Conservation (phyloP, 2,329 filamentous ascomycete species). For the Aspergillus tanneri region DNA sequence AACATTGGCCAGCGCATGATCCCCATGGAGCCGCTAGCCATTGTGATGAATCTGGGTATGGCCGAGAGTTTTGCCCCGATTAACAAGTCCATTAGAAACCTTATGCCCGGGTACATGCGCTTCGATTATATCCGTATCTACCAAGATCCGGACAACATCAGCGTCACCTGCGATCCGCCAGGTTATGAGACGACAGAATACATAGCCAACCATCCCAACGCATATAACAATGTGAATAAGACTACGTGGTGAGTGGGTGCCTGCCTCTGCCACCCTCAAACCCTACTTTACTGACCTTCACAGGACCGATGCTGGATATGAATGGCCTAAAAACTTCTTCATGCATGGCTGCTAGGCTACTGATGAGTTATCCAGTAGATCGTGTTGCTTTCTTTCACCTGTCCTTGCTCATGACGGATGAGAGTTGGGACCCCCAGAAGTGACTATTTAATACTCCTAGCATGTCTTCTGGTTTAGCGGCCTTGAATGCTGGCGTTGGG, state of each 20-base stretch:
- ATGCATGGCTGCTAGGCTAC: constrained; percentile 54
- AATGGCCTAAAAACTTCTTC: constrained; percentile 62
- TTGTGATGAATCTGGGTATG: constrained; percentile 71
- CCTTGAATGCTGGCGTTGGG: too few species aligned
- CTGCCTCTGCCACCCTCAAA: neutral
- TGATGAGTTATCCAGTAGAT: neutral
- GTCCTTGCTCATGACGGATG: neutral
- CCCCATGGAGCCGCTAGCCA: constrained; percentile 65
- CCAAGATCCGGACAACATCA: constrained; percentile 59
- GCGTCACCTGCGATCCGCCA: constrained; percentile 65
- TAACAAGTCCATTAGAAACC: constrained; percentile 56
- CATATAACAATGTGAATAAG: constrained; percentile 64
- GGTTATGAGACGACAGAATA: constrained; percentile 67
- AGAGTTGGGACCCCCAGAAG: too few species aligned
- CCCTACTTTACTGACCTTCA: constrained; percentile 4
- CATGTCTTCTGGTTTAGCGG: too few species aligned
- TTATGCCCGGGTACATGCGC: constrained; percentile 64
- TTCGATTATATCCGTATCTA: constrained; percentile 72
- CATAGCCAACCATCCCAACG: constrained; percentile 60
- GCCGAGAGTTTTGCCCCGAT: constrained; percentile 63
- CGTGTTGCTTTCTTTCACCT: neutral
- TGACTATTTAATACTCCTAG: too few species aligned
- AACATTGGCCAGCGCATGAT: constrained; percentile 66
- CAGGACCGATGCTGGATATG: constrained; percentile 52
- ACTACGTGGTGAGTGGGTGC: constrained; percentile 63